Base-by-base conservation (phyloP, 192 early-diverging fungal genomes). In the Glomus cerebriforme region DNA sequence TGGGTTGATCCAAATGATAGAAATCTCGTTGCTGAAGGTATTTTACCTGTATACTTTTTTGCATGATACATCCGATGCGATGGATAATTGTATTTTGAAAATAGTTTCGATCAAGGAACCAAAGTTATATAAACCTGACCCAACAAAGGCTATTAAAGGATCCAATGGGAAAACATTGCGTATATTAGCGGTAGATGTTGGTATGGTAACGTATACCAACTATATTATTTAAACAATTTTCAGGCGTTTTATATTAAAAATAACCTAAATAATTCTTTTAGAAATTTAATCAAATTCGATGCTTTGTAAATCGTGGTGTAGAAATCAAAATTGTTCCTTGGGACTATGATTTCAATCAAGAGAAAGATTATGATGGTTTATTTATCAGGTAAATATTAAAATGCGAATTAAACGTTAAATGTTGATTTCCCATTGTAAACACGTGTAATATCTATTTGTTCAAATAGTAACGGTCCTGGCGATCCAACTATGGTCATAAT, bases 261-360 rank as follows among this genome's bases (percentile, higher is more conserved):
- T 17, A 27, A 60, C 29, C 3, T 22, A 31, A n/a, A n/a, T n/a
- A n/a, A n/a, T n/a, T 49, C 0, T 15, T 73, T 58, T 62, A 85
- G 84, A 99, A 99, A 86, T 95, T 91, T 88, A 99, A 98, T 87
- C 98, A 99, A 85, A 95, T 98, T 85, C 92, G 98, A 76, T 99
- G 98, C 89, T 98, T 99, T 79, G 90, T 96, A 59, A 91, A 94
- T 80, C 94, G 97, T 47, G 97, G 97, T 79, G 95, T 99, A 15
- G 94, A 97, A 80, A 81, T 98, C 73, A 91, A 93, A 77, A 92
- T 98, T 6, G 96, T 99, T 12, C 98, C 98, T 19, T 99, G 96
- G 96, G 89, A 99, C 84, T 94, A 98, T 81, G 95, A 98, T 85
- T 97, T 98, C 81, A 82, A 90, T 59, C 84, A 83, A 9, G 94